A percentile compares a stretch with the other conserved stretches of the same genome.
These are phyloP conservation scores for Tetrapisispora nanseiensis DNA, from an alignment of 805 yeast genomes.

Conservation along the genomic window DNA sequence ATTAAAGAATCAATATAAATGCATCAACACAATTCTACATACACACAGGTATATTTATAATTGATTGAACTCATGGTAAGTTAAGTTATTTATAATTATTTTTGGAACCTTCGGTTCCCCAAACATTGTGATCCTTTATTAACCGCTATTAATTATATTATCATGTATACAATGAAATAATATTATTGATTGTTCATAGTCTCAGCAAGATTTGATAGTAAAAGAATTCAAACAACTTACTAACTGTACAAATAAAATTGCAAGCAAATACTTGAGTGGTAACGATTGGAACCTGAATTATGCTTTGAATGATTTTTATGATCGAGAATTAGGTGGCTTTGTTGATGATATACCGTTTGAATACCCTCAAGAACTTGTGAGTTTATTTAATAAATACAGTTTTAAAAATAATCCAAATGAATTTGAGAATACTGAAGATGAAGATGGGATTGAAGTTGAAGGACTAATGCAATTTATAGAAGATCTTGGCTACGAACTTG, in stretches of 20 bases:
- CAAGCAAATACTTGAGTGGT: slow-evolving; percentile 16
- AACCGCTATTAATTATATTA: too few relatives aligned
- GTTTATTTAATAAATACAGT: slow-evolving; percentile 14
- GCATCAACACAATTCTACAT: too few relatives aligned
- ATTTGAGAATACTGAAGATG: slow-evolving; percentile 14
- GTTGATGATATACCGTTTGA: slow-evolving; percentile 3
- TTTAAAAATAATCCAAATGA: too few relatives aligned
- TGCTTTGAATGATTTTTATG: slow-evolving; percentile 28
- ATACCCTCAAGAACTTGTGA: slow-evolving; percentile 15
- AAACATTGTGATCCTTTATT: too few relatives aligned
- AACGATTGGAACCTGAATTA: slow-evolving; percentile 24
- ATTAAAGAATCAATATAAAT: too few relatives aligned
- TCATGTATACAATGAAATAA: too few relatives aligned
- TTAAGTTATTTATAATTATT: too few relatives aligned
- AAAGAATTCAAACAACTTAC: slow-evolving; percentile 19
- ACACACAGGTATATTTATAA: too few relatives aligned
- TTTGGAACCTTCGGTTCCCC: too few relatives aligned
- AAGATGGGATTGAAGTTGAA: slow-evolving; percentile 49
- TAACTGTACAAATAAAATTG: slow-evolving; percentile 11
- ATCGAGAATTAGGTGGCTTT: slow-evolving; percentile 19
- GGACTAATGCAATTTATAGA: slow-evolving; percentile 63
- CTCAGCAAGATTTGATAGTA: slow-evolving; percentile 6
- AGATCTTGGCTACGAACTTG: slow-evolving; percentile 63
- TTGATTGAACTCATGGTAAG: too few relatives aligned
- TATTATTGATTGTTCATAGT: too few relatives aligned